Base-by-base conservation (phyloP, 1,139 yeast species). In the Maudiozyma humilis region DNA sequence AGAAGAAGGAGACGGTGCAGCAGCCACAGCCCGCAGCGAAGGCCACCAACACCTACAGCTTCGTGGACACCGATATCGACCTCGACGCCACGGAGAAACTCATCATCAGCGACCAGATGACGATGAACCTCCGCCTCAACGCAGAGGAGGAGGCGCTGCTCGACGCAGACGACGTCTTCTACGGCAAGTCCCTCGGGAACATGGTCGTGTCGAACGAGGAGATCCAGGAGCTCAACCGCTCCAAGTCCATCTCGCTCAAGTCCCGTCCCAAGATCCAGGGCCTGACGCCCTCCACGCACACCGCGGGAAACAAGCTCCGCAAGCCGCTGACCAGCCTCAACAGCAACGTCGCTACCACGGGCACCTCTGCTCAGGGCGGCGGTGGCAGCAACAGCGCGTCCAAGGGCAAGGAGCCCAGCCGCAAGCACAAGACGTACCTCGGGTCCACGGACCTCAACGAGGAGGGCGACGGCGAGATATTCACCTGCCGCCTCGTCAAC, bases 401-500 rank as follows among this genome's bases (percentile, higher is more conserved):
- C 12, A 33, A 33, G n/a, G 10, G 6, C 6, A 25, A 33, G 14
- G 30, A 12, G 15, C 30, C 16, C 15, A 14, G 30, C 16, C 34
- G 15, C 15, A 36, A 17, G 15, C 34, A 37, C 19, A 27, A 27
- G 23, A 15, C 39, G 13, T n/a, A 36, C 17, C 13, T 27, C 15
- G 39, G 39, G 6, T 18, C 29, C 20, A 23, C 27, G 6, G 41
- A 38, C 32, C 14, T 31, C 12, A 20, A 31, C 5, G 39, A 23
- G 19, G 15, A 30, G 12, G 29, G 29, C 15, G 27, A 42, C 6
- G 81, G 62, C 30, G 72, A 69, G 31, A 70, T 70, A 7, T 82
- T 76, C 51, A 69, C 74, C 34, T 80, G 88, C 60, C 74, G 73
- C 45, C 69, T 83, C 61, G 66, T 76, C 16, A 82, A 80, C 57